Evolutionary conservation across 768 basidiomycete species (phyloP).

Genomic region (Solioccasus polychromus): DNA sequence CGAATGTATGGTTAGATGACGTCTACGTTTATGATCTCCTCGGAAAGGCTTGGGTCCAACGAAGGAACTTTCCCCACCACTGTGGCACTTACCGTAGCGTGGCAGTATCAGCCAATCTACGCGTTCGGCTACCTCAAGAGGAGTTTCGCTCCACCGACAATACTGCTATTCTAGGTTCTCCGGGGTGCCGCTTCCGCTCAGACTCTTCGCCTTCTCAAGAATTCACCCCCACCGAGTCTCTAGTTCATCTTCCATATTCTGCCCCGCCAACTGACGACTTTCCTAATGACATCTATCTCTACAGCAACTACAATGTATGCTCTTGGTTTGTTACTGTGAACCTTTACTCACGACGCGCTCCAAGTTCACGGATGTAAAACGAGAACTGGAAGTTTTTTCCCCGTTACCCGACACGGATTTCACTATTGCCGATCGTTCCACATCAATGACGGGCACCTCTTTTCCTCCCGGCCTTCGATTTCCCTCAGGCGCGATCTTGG

Average conservation of each 20-base stretch:
- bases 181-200: slow-evolving; percentile 57
- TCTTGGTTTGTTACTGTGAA: slow-evolving; percentile 1
- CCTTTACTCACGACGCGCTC: slow-evolving; percentile 9
- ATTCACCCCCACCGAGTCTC: slow-evolving; percentile 54
- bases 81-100: slow-evolving; percentile 96
- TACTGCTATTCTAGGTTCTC: slow-evolving; percentile 46
- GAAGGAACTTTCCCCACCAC: slow-evolving; percentile 83
- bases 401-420: slow-evolving; percentile 77
- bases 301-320: slow-evolving; percentile 93
- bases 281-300: slow-evolving; percentile 85
- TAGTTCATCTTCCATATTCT: slow-evolving; percentile 77
- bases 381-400: slow-evolving; percentile 90
- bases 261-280: slow-evolving; percentile 66
- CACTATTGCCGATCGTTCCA: slow-evolving; percentile 75
- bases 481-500: slow-evolving; percentile 90
- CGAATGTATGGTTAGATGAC: slow-evolving; percentile 92
- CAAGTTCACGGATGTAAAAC: slow-evolving; percentile 91
- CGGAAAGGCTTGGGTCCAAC: slow-evolving; percentile 71
- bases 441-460: slow-evolving; percentile 73
- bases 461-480: slow-evolving; percentile 96
- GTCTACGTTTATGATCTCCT: slow-evolving; percentile 85
- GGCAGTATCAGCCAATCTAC: slow-evolving; percentile 69
- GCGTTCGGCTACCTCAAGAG: slow-evolving; percentile 67
- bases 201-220: slow-evolving; percentile 43
- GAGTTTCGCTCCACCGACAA: slow-evolving; percentile 45